Conservation (phyloP, 2,329 filamentous ascomycete genomes). For the Clarireedia homoeocarpa region DNA sequence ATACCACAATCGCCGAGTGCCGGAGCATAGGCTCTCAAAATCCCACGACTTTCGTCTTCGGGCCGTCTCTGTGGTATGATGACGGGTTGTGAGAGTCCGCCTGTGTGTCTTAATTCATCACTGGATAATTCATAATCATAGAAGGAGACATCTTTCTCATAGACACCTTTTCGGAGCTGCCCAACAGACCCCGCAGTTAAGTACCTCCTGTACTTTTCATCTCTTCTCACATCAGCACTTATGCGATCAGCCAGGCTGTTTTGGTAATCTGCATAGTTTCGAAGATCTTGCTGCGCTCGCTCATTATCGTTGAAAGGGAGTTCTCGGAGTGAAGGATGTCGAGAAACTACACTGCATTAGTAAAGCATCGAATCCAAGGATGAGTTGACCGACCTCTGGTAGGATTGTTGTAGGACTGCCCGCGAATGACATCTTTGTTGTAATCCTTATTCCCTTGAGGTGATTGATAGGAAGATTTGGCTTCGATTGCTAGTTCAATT, state of each 20-base stretch:
- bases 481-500: conserved; percentile 8
- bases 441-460: background rate
- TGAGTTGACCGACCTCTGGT: background rate
- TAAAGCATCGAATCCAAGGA: too few species aligned
- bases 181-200: background rate
- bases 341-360: too few species aligned
- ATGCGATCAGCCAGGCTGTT: background rate
- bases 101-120: background rate
- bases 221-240: background rate
- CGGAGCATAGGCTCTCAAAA: conserved; percentile 40
- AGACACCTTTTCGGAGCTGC: too few species aligned
- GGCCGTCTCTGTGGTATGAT: conserved; percentile 44
- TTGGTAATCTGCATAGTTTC: conserved; percentile 4
- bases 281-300: conserved; percentile 1
- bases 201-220: background rate
- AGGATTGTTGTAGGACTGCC: background rate
- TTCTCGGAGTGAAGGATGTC: too few species aligned
- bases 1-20: conserved; percentile 38
- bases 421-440: background rate
- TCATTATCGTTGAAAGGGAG: background rate
- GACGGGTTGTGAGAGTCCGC: conserved; percentile 32
- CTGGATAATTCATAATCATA: background rate
- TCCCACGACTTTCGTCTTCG: conserved; percentile 36
- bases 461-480: background rate
- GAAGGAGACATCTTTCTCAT: background rate